These are phyloP conservation scores for Calonectria honghensis DNA, from an alignment of 2,329 filamentous ascomycete genomes.

Conservation along the genomic window DNA sequence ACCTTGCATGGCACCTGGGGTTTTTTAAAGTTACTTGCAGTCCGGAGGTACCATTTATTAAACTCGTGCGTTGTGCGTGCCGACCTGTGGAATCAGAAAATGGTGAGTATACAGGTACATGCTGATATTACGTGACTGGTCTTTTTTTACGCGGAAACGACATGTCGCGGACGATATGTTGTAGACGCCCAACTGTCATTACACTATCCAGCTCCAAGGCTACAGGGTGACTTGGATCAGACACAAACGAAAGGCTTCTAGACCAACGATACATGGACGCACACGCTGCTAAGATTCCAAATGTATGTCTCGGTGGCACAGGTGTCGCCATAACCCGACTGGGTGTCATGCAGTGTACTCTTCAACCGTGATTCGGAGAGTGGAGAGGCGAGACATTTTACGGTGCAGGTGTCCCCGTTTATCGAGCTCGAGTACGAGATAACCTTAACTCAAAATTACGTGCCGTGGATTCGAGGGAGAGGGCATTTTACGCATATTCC, in stretches of 20 bases:
- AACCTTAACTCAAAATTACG: constrained; percentile 13
- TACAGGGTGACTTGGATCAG: not conserved
- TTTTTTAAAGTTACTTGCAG: not conserved
- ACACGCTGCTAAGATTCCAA: not conserved
- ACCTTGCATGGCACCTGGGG: not conserved
- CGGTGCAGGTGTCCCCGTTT: not conserved
- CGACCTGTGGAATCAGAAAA: not conserved
- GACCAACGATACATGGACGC: not conserved
- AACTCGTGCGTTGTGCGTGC: not conserved
- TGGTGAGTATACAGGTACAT: not conserved
- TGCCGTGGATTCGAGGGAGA: not conserved
- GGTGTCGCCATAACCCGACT: not conserved
- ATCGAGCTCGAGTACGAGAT: not conserved
- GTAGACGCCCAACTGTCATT: not conserved
- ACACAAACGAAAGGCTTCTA: not conserved
- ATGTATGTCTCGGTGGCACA: not conserved
- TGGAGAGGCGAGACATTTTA: not conserved
- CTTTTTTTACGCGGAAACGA: not conserved
- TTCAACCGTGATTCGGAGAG: not conserved
- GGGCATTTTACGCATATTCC: not conserved
- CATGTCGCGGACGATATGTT: not conserved
- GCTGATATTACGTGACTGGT: not conserved
- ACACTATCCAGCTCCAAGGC: not conserved
- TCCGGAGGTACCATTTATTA: not conserved
- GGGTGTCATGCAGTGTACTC: not conserved